Base-by-base conservation (phyloP, 495 filamentous ascomycete species). In the Friedmanniomyces simplex region DNA sequence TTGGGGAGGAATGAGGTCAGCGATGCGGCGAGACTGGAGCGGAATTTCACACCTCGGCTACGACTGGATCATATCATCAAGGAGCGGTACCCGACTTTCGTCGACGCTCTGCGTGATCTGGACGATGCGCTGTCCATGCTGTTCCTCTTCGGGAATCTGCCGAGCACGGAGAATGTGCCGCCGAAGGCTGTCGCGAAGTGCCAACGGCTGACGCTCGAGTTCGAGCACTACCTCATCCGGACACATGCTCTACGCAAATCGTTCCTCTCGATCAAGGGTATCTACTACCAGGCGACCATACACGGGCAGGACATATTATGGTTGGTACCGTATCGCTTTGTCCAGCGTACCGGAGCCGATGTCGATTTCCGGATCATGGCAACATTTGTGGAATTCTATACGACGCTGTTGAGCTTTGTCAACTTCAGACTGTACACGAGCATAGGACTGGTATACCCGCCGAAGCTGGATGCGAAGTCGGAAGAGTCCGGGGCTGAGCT, bases 361-460 rank as follows among this genome's bases (percentile, higher is more conserved):
- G 83, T 98, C 48, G 93, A 98, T 71, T 97, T 95, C 75, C 78
- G 94, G 64, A 96, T 98, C 68, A 98, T 98, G 93, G 89, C 87
- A 42, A 98, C 94, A 1, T 98, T 98, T 67, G 87, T 98, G 51
- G 91, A 98, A 64, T 97, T 98, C 72, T 98, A 98, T 76, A 93
- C 90, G 50, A 97, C 93, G 1, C 76, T 98, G 13, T 76, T 98
- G 11, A 87, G 94, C 47, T 98, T 97, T 62, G 86, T 97, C 67
- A 95, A 97, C 75, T 98, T 86, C 76, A 74, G 89, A 51, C 77
- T 98, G 24, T 98, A 95, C 71, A 95, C 91, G 0, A 82, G 87
- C 0, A 76, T 94, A 59, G 94, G 94, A 2, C 69, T 97, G 42
- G 84, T 95, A 50, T 98, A 98, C 64, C 93, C 93, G 10, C 93